These are phyloP conservation scores for Dothideomycetidae sp. DNA, from an alignment of 2,329 filamentous ascomycete species.

Conservation along the genomic window DNA sequence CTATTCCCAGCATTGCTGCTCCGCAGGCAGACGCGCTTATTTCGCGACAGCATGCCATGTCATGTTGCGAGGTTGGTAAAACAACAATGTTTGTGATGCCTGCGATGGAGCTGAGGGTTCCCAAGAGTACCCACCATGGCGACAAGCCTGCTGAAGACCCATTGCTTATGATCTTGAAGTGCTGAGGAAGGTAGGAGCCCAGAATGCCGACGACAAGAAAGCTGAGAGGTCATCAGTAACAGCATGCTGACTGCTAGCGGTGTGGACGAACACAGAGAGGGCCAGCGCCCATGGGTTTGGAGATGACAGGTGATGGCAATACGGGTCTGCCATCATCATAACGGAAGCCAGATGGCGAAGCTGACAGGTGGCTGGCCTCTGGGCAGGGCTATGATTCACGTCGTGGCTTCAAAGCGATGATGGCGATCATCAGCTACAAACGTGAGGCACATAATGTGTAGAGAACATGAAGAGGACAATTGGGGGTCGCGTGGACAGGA, in stretches of 20 bases:
- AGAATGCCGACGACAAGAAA: conserved; percentile 78
- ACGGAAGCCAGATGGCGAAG: too few species aligned
- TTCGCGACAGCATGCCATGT: conserved; percentile 74
- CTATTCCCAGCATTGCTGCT: conserved; percentile 73
- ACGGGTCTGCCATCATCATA: conserved; percentile 11
- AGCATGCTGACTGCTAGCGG: neutral
- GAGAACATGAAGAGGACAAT: too few species aligned
- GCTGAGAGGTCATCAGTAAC: conserved; percentile 22
- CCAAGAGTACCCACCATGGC: conserved; percentile 88
- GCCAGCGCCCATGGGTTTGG: conserved; percentile 12
- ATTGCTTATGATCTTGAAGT: conserved; percentile 75
- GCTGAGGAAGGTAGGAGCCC: conserved; percentile 87
- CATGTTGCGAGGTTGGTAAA: conserved; percentile 65
- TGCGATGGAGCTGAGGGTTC: conserved; percentile 70
- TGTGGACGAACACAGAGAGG: conserved; percentile 11
- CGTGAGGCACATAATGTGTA: too few species aligned
- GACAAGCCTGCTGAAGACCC: conserved; percentile 87
- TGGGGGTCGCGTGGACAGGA: too few species aligned
- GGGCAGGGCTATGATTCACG: too few species aligned
- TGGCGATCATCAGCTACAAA: too few species aligned
- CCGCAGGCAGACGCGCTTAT: conserved; percentile 71
- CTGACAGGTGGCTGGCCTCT: too few species aligned
- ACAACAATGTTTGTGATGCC: conserved; percentile 87
- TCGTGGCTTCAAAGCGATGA: too few species aligned
- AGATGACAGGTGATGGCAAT: conserved; percentile 13